Evolutionary conservation across 2,329 filamentous ascomycete species (phyloP).

Genomic region (Ascochyta koolunga): DNA sequence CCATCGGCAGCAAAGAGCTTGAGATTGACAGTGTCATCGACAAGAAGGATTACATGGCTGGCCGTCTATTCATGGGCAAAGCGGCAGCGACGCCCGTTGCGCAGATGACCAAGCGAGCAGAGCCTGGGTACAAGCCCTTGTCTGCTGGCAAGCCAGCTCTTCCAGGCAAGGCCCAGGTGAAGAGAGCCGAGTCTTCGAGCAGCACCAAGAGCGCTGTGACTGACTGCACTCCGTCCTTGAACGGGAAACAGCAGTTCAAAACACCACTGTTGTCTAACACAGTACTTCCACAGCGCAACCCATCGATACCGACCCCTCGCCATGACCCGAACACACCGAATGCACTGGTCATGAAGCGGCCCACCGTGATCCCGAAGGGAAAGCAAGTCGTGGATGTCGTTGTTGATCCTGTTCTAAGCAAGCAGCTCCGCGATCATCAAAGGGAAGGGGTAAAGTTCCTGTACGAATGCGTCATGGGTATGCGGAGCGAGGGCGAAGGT

Average conservation of each 20-base stretch:
- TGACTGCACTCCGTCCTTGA: conserved; percentile 44
- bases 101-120: conserved; percentile 19
- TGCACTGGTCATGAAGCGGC: conserved; percentile 71
- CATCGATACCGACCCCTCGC: conserved; percentile 62
- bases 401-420: conserved; percentile 69
- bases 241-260: conserved; percentile 62
- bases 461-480: conserved; percentile 78
- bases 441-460: conserved; percentile 72
- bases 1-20: conserved; percentile 70
- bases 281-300: conserved; percentile 54
- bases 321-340: conserved; percentile 66
- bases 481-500: conserved; percentile 69
- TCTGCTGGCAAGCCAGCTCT: conserved; percentile 1
- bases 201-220: conserved; percentile 43
- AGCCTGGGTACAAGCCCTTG: conserved; percentile 25
- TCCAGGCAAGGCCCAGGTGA: conserved; percentile 19
- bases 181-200: conserved; percentile 22
- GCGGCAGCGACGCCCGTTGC: conserved; percentile 25
- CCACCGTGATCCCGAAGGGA: conserved; percentile 60
- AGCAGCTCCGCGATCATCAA: conserved; percentile 70
- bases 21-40: conserved; percentile 69
- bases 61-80: conserved; percentile 52
- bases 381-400: conserved; percentile 75
- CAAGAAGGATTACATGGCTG: conserved; percentile 63
- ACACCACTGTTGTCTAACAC: conserved; percentile 64